These are phyloP conservation scores for Melanomma pulvis-pyrius DNA, from an alignment of 495 filamentous ascomycete genomes.

Conservation along the genomic window DNA sequence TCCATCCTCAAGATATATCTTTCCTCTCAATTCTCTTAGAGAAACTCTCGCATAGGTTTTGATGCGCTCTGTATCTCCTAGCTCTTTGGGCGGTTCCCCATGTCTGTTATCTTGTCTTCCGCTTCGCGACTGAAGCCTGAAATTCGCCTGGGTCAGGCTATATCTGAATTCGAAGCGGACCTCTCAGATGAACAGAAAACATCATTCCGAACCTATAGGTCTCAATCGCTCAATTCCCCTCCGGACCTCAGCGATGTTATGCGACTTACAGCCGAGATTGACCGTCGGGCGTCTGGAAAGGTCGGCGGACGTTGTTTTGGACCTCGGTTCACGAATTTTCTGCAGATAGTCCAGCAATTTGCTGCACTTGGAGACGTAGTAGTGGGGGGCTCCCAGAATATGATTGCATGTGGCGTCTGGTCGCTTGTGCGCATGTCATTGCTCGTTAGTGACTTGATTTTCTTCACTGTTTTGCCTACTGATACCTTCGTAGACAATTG, in stretches of 20 bases:
- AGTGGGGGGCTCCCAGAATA: constrained; percentile 51
- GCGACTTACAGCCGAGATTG: constrained; percentile 50
- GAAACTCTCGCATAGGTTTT: neutral
- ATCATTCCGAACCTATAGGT: constrained; percentile 38
- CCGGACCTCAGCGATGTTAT: constrained; percentile 48
- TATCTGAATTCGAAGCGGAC: constrained; percentile 49
- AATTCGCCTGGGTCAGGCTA: constrained; percentile 46
- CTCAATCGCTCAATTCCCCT: constrained; percentile 34
- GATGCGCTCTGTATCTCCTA: constrained; percentile 5
- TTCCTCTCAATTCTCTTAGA: constrained; percentile 5
- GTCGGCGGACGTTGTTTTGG: constrained; percentile 47
- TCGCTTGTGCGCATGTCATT: constrained; percentile 49
- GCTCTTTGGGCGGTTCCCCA: constrained; percentile 14
- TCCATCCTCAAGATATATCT: too few species aligned
- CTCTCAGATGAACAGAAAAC: constrained; percentile 48
- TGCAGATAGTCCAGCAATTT: constrained; percentile 51
- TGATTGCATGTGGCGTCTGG: constrained; percentile 54
- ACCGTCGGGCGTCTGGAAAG: constrained; percentile 38
- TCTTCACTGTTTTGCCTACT: constrained; percentile 29
- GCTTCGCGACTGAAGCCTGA: constrained; percentile 48
- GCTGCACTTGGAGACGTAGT: constrained; percentile 51
- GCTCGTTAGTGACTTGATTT: constrained; percentile 39
- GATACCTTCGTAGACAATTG: constrained; percentile 42
- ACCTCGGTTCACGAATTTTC: constrained; percentile 48
- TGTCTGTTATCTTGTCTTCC: constrained; percentile 57